These are phyloP conservation scores for Epicoccum sorghinum DNA, from an alignment of 2,329 filamentous ascomycete genomes.

Conservation along the genomic window DNA sequence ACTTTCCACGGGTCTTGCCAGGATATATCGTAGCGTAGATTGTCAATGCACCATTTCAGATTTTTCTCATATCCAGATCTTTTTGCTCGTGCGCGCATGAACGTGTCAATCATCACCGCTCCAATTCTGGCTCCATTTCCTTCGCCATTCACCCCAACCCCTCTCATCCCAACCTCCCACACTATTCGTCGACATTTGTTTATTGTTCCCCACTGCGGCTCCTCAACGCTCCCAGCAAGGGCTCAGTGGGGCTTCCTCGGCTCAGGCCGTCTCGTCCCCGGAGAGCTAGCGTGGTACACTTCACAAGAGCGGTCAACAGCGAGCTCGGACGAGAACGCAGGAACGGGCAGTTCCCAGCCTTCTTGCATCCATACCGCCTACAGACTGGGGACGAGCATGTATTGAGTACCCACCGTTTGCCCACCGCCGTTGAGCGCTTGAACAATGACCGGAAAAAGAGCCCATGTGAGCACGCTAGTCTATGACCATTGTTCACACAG, in stretches of 20 bases:
- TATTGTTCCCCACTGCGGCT: constrained; percentile 13
- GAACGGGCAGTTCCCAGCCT: constrained; percentile 6
- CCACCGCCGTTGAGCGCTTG: neutral
- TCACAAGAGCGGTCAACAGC: constrained; percentile 13
- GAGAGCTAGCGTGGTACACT: constrained; percentile 3
- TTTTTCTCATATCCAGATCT: neutral
- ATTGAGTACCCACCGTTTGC: neutral
- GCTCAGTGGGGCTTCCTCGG: constrained; percentile 1
- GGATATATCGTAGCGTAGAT: neutral
- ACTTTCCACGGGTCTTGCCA: neutral
- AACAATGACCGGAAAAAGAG: neutral
- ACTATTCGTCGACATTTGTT: neutral
- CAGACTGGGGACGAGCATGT: no score
- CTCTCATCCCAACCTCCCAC: neutral
- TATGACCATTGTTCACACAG: no score
- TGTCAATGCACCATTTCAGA: neutral
- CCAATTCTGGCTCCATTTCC: neutral
- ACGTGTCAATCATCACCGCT: constrained; percentile 5
- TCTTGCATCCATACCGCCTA: neutral
- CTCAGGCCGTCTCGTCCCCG: neutral
- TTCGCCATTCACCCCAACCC: neutral
- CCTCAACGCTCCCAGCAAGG: neutral
- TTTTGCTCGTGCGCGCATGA: neutral
- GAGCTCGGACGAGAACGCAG: neutral
- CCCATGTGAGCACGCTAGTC: no score